A percentile compares a stretch with the other conserved stretches of the same genome.
phyloP scores from a whole-genome alignment of 163 green algal genomes.

The Scenedesmus sp. region DNA sequence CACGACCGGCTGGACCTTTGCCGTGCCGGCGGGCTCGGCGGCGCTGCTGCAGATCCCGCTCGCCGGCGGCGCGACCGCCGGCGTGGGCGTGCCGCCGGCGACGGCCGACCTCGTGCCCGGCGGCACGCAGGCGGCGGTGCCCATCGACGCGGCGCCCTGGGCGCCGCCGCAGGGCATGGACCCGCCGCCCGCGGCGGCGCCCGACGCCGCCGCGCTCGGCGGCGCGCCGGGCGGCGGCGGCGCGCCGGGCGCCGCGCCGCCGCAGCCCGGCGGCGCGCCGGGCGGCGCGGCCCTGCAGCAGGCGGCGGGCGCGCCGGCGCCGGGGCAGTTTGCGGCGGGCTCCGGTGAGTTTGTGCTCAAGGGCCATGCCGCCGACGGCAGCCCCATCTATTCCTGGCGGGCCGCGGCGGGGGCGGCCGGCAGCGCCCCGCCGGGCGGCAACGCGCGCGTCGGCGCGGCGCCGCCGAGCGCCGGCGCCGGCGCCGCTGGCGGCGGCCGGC shows the following conservation, averaged over 20 bases:
- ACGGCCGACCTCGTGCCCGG: not conserved
- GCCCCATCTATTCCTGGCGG: constrained; percentile 15
- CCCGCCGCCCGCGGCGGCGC: not conserved
- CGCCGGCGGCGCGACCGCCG: not conserved
- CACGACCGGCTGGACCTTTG: constrained; percentile 16
- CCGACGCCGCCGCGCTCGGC: too few species aligned
- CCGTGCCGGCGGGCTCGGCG: not conserved
- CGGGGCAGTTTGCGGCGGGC: not conserved
- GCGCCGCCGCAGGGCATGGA: not conserved
- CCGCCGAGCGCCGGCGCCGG: too few species aligned
- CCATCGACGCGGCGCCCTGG: not conserved
- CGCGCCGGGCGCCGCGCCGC: too few species aligned
- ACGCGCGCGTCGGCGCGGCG: too few species aligned
- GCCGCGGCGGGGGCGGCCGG: not conserved
- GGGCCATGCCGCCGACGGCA: constrained; percentile 9
- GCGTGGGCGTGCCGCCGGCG: not conserved
- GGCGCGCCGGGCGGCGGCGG: too few species aligned
- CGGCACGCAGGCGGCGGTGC: constrained; percentile 21
- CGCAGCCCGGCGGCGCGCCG: too few species aligned
- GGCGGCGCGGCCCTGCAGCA: too few species aligned
- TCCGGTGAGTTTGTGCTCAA: constrained; percentile 39
- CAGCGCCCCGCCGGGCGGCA: not conserved
- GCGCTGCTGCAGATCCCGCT: constrained; percentile 37
- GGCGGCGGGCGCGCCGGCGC: too few species aligned
- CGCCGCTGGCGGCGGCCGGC: too few species aligned